Base-by-base conservation (phyloP, 768 basidiomycete genomes). In the Hydnum rufescens region DNA sequence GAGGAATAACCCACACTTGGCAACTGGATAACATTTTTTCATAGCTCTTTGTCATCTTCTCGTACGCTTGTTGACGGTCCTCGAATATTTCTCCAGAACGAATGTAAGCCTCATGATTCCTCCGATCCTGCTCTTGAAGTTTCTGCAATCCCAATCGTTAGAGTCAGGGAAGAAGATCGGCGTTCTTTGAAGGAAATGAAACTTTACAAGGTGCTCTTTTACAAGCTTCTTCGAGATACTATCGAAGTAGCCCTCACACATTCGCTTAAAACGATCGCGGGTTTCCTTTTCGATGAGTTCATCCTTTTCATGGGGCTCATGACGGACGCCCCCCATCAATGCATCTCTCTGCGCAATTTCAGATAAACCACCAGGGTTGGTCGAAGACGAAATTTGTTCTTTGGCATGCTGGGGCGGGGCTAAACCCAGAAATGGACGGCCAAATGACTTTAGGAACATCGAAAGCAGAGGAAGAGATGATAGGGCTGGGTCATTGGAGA, bases 11-110 rank as follows among this genome's bases (percentile, higher is more conserved):
- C 60, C 59, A 92, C 85, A 77, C 78, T 66, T 95, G 87, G 54
- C 90, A 92, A 60, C 78, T 89, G 16, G 80, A 70, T 47, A 90
- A 74, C 23, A 96, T 67, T 55, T 92, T 88, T 66, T 99, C 95
- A 60, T 96, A 96, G 43, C 78, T 74, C 65, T 85, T 89, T 34
- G 89, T 90, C 86, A 97, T 95, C 68, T 88, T 90, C 69, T 99
- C 95, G 63, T 99, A 99, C 5, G 86, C 89, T 65, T 97, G 92
- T 64, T 97, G 93, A 31, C 95, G 77, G 64, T 99, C 95, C 62
- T 99, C 95, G 59, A 99, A 99, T 57, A 99, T 96, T 66, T 99
- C 93, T 26, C 95, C 95, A 2, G 92, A 96, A 30, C 92, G 87
- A 58, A 99, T 97, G 63, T 99, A 99, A 53, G 95, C 95, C 69